Percentiles rank a stretch among this genome's conserved stretches.
These are phyloP conservation scores for Phlyctochytrium planicorne DNA, from an alignment of 192 early-diverging fungal species.

Conservation along the genomic window DNA sequence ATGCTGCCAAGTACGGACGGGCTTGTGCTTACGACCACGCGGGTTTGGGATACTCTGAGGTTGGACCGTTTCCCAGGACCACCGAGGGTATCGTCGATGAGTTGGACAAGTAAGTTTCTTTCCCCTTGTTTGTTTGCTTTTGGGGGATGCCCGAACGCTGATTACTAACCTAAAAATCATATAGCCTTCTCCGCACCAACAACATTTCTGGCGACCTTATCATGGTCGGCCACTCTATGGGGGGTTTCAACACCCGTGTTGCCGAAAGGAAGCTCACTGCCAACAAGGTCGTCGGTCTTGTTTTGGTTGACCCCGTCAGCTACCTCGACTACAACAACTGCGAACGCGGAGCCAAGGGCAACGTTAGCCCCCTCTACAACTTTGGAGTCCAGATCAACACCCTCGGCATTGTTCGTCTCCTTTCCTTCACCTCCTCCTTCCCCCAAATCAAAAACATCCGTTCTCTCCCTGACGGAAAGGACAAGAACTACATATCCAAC, in stretches of 20 bases:
- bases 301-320: conserved; percentile 16
- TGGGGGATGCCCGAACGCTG: too few species aligned
- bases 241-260: conserved; percentile 6
- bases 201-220: conserved; percentile 16
- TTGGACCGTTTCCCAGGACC: too few species aligned
- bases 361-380: not conserved
- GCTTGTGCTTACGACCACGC: not conserved
- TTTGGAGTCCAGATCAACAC: not conserved
- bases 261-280: not conserved
- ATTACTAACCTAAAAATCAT: too few species aligned
- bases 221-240: conserved; percentile 17
- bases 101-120: too few species aligned
- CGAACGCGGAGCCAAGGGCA: not conserved
- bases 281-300: conserved; percentile 12
- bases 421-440: not conserved
- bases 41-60: too few species aligned
- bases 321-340: not conserved
- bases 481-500: not conserved
- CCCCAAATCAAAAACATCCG: not conserved
- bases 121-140: too few species aligned
- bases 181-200: not conserved
- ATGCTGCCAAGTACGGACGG: conserved; percentile 1
- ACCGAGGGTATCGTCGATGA: too few species aligned
- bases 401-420: not conserved
- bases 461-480: not conserved